phyloP scores from a whole-genome alignment of 108 stramenopile genomes.

The Skeletonema potamos region DNA sequence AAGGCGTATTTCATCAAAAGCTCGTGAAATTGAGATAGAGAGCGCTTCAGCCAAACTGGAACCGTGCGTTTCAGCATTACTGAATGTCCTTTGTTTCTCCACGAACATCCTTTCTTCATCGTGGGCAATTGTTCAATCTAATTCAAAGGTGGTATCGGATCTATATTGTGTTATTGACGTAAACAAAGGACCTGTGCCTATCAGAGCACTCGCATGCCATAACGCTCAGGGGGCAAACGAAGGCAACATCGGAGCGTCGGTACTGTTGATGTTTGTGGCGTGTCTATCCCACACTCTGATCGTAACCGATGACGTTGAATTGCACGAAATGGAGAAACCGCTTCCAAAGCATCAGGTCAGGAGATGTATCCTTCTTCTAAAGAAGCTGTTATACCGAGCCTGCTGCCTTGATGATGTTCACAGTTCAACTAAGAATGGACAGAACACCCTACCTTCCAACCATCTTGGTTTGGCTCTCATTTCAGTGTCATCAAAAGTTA shows the following conservation, averaged over 20 bases:
- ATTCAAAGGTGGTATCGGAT: slow-evolving; percentile 46
- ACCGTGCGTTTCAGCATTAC: slow-evolving; percentile 57
- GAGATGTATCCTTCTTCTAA: slow-evolving; percentile 70
- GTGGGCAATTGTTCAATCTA: slow-evolving; percentile 75
- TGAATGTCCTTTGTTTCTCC: slow-evolving; percentile 81
- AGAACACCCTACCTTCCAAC: slow-evolving; percentile 22
- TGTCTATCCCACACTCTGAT: slow-evolving; percentile 77
- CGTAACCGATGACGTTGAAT: slow-evolving; percentile 87
- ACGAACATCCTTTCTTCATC: slow-evolving; percentile 53
- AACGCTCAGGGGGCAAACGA: slow-evolving; percentile 21
- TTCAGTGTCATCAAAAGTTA: slow-evolving; percentile 51
- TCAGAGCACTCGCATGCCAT: slow-evolving; percentile 26
- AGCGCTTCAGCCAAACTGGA: slow-evolving; percentile 57
- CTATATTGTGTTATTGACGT: slow-evolving; percentile 56
- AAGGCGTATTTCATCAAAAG: slow-evolving; percentile 15
- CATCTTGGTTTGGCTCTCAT: slow-evolving; percentile 80
- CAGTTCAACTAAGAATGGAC: not conserved
- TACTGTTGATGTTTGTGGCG: slow-evolving; percentile 67
- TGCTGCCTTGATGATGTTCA: slow-evolving; percentile 65
- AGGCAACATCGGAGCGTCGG: slow-evolving; percentile 54
- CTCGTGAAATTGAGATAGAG: slow-evolving; percentile 19
- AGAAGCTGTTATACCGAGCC: slow-evolving; percentile 74
- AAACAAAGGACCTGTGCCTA: slow-evolving; percentile 40
- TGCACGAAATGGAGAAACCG: slow-evolving; percentile 82
- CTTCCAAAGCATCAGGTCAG: slow-evolving; percentile 81